A percentile compares a stretch with the other conserved stretches of the same genome.
These are phyloP conservation scores for Dimargaris verticillata DNA, from an alignment of 192 early-diverging fungal species.

Conservation along the genomic window DNA sequence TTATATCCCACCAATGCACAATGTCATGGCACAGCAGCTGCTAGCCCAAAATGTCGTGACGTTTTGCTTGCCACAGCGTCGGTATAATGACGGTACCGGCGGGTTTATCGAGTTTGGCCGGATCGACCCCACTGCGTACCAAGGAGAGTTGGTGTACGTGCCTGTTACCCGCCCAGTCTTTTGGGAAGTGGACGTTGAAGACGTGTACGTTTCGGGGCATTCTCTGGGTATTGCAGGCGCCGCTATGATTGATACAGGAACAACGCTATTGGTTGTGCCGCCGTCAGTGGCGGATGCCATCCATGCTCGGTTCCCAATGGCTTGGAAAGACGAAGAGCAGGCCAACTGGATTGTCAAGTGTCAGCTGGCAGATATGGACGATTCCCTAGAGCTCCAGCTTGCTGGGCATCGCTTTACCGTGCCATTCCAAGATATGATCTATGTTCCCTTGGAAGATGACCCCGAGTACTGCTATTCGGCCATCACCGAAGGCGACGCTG, in stretches of 20 bases:
- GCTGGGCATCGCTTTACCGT: slow-evolving; percentile 14
- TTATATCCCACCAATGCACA: slow-evolving; percentile 22
- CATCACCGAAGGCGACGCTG: slow-evolving; percentile 10
- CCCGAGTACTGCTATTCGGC: slow-evolving; percentile 8
- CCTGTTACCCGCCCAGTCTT: slow-evolving; percentile 35
- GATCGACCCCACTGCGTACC: slow-evolving; percentile 31
- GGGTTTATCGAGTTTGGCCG: slow-evolving; percentile 33
- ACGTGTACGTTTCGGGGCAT: slow-evolving; percentile 1
- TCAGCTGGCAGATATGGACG: background rate
- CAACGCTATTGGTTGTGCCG: slow-evolving; percentile 32
- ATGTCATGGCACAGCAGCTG: slow-evolving; percentile 25
- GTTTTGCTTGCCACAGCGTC: slow-evolving; percentile 19
- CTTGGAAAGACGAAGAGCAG: slow-evolving; percentile 11
- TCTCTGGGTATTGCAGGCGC: background rate
- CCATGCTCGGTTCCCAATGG: slow-evolving; percentile 24
- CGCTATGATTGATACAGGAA: slow-evolving; percentile 41
- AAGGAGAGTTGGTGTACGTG: slow-evolving; percentile 34
- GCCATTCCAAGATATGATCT: slow-evolving; percentile 17
- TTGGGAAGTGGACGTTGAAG: slow-evolving; percentile 37
- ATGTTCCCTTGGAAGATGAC: slow-evolving; percentile 13
- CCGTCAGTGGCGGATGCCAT: slow-evolving; percentile 17
- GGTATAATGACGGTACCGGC: slow-evolving; percentile 19
- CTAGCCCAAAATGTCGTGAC: slow-evolving; percentile 28
- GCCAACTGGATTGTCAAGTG: background rate
- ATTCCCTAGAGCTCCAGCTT: background rate